A percentile compares a stretch with the other conserved stretches of the same genome.
These are phyloP conservation scores for Chrysosporium keratinophilum DNA, from an alignment of 2,329 filamentous ascomycete species.

Conservation along the genomic window DNA sequence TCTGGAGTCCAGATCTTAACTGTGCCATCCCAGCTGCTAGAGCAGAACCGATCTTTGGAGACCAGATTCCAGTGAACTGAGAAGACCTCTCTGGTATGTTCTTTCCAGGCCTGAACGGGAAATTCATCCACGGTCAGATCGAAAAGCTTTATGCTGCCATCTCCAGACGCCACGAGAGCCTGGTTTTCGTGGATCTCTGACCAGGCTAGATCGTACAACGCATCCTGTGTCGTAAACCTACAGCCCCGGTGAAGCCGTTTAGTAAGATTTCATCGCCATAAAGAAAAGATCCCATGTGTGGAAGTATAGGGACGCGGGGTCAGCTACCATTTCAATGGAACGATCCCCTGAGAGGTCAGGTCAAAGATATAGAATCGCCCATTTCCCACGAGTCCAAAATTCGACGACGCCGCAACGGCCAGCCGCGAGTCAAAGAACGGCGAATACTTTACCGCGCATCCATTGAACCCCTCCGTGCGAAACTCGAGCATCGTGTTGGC, in stretches of 20 bases:
- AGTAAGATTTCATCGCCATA: not conserved
- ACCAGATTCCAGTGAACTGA: conserved; percentile 87
- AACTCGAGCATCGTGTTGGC: conserved; percentile 69
- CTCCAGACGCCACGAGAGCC: conserved; percentile 75
- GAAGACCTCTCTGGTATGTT: conserved; percentile 89
- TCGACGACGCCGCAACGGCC: conserved; percentile 79
- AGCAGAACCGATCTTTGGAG: conserved; percentile 80
- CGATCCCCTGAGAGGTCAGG: conserved; percentile 71
- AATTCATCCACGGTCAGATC: conserved; percentile 73
- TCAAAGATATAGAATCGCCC: conserved; percentile 77
- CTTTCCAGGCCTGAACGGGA: conserved; percentile 82
- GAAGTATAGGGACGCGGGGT: not conserved
- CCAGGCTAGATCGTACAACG: conserved; percentile 90
- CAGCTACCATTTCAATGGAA: conserved; percentile 64
- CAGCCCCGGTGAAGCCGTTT: conserved; percentile 9
- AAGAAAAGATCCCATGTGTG: not conserved
- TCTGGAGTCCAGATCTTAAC: conserved; percentile 92
- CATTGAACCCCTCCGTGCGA: conserved; percentile 86
- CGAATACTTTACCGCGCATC: conserved; percentile 95
- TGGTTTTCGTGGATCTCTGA: conserved; percentile 96
- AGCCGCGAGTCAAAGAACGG: conserved; percentile 94
- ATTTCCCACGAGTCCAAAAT: conserved; percentile 96
- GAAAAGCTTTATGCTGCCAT: conserved; percentile 90
- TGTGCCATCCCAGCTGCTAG: conserved; percentile 90
- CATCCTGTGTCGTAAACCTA: conserved; percentile 94